phyloP scores from a whole-genome alignment of 2,329 filamentous ascomycete genomes.

The Scopulariopsis brevicaulis region DNA sequence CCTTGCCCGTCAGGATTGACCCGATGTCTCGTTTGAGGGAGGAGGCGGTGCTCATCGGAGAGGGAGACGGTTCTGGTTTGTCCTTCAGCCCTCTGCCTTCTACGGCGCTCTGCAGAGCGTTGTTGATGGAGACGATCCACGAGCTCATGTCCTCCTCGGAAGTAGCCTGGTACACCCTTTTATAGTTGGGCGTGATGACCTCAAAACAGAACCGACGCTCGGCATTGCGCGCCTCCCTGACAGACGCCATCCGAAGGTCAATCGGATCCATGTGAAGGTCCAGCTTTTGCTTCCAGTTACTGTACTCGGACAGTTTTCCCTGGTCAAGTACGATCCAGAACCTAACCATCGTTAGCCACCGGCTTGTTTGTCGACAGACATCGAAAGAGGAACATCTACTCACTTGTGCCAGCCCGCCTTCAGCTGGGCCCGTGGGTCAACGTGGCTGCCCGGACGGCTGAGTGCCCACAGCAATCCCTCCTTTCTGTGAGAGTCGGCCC shows the following conservation, averaged over 20 bases:
- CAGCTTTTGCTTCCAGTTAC: slow-evolving; percentile 96
- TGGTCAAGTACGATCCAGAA: slow-evolving; percentile 99
- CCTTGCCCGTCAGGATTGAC: slow-evolving; percentile 87
- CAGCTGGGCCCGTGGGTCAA: slow-evolving; percentile 75
- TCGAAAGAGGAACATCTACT: slow-evolving; percentile 21
- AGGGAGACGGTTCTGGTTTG: slow-evolving; percentile 20
- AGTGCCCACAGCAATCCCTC: slow-evolving; percentile 93
- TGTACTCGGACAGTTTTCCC: slow-evolving; percentile 93
- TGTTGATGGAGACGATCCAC: slow-evolving; percentile 96
- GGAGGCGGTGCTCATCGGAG: slow-evolving; percentile 11
- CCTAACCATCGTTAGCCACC: slow-evolving; percentile 29
- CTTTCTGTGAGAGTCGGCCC: slow-evolving; percentile 62
- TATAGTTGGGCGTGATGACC: slow-evolving; percentile 93
- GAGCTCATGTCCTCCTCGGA: slow-evolving; percentile 97
- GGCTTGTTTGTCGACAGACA: neutral
- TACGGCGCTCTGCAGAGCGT: slow-evolving; percentile 89
- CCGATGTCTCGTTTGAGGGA: slow-evolving; percentile 71
- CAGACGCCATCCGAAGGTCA: slow-evolving; percentile 91
- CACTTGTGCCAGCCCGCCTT: slow-evolving; percentile 99
- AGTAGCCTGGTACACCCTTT: slow-evolving; percentile 92
- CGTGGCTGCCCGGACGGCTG: slow-evolving; percentile 84
- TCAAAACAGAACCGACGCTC: slow-evolving; percentile 97
- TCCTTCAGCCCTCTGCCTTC: slow-evolving; percentile 61
- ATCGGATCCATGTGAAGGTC: slow-evolving; percentile 98
- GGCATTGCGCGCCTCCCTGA: slow-evolving; percentile 87